Conservation (phyloP, 2,329 filamentous ascomycete species). For the Aspergillus oerlinghausenensis region DNA sequence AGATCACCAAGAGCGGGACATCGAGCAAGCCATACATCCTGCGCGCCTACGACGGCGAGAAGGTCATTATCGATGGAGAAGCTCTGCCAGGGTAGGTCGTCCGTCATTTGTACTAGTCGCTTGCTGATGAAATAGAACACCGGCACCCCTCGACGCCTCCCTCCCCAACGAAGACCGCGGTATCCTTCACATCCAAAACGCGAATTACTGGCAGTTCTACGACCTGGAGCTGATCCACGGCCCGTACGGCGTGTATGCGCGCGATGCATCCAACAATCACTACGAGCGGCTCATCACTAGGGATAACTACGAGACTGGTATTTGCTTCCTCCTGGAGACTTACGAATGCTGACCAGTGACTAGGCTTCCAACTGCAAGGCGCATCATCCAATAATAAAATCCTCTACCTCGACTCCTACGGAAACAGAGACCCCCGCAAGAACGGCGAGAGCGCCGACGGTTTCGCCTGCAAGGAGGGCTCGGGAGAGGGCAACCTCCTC, state of each 20-base stretch:
- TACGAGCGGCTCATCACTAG: constrained; percentile 13
- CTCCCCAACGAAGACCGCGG: constrained; percentile 11
- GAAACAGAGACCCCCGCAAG: constrained; percentile 14
- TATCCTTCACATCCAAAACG: constrained; percentile 14
- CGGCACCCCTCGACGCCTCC: constrained; percentile 7
- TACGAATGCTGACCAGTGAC: not conserved
- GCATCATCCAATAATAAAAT: constrained; percentile 12
- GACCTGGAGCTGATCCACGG: constrained; percentile 14
- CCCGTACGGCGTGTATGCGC: constrained; percentile 15
- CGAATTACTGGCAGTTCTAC: constrained; percentile 16
- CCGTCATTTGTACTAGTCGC: not conserved
- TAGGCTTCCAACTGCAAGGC: constrained; percentile 14
- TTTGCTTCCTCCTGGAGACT: not conserved
- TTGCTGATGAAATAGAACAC: constrained; percentile 5
- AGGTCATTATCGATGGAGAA: constrained; percentile 14
- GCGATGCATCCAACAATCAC: constrained; percentile 14
- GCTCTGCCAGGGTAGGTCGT: constrained; percentile 6
- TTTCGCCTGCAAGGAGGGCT: constrained; percentile 16
- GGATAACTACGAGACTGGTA: constrained; percentile 16
- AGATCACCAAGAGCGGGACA: constrained; percentile 13
- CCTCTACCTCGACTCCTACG: constrained; percentile 15
- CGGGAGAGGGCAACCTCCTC: constrained; percentile 12
- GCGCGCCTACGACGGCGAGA: constrained; percentile 10
- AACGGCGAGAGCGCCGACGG: constrained; percentile 16
- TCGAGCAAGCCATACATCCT: constrained; percentile 7